Conservation (phyloP, 371 early-diverging fungal species). For the Apophysomyces trapeziformis region DNA sequence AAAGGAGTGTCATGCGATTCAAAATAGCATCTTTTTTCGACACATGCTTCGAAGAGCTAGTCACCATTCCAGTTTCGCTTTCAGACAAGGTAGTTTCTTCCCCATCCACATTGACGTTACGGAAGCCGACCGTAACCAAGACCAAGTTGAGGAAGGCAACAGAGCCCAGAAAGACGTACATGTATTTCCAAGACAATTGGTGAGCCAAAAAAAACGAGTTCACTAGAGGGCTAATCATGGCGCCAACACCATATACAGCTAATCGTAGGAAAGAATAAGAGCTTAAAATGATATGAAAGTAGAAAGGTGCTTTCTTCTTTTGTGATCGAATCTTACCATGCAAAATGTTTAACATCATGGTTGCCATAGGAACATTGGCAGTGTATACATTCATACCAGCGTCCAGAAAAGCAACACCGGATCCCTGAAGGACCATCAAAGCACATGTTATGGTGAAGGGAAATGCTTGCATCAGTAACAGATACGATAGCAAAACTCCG, state of each 20-base stretch:
- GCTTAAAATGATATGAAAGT: background rate
- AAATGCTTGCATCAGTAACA: slow-evolving; percentile 20
- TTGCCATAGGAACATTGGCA: slow-evolving; percentile 33
- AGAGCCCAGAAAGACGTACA: slow-evolving; percentile 24
- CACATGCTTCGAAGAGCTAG: background rate
- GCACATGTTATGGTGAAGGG: slow-evolving; percentile 28
- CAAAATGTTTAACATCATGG: slow-evolving; percentile 33
- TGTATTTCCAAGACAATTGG: slow-evolving; percentile 26
- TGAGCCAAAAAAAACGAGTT: slow-evolving; percentile 20
- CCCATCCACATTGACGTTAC: slow-evolving; percentile 19
- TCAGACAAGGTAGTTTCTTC: slow-evolving; percentile 9
- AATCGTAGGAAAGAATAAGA: background rate
- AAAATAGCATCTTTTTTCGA: slow-evolving; percentile 22
- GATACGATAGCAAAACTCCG: slow-evolving; percentile 20
- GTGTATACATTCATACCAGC: slow-evolving; percentile 39
- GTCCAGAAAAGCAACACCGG: slow-evolving; percentile 30
- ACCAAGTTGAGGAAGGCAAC: slow-evolving; percentile 25
- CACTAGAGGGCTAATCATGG: slow-evolving; percentile 33
- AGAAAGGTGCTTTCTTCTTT: background rate
- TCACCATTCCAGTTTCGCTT: background rate
- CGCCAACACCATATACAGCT: slow-evolving; percentile 35
- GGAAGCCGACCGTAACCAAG: slow-evolving; percentile 17
- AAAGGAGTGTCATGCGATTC: slow-evolving; percentile 33
- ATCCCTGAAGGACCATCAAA: slow-evolving; percentile 33
- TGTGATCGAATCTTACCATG: slow-evolving; percentile 29